Evolutionary conservation across 2,329 filamentous ascomycete species (phyloP), one percentile per base, ranked within the genome.

Genomic region (Exserohilum turcica): DNA sequence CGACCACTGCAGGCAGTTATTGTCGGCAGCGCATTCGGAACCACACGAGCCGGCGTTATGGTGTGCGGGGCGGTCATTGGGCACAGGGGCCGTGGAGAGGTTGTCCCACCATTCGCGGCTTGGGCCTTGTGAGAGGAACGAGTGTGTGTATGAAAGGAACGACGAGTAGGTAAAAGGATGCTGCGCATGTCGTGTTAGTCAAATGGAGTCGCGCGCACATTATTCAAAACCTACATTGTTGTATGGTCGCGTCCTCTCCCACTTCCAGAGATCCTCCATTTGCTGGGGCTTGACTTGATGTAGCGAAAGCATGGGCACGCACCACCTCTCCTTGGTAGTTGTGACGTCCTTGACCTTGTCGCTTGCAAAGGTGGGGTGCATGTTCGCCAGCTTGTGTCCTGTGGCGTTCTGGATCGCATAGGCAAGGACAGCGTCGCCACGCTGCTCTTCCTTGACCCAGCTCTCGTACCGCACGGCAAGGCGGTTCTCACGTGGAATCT

Each of bases 181-280:
- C 71, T 74, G 21, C 4, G 16, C 36, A 16, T 29, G 48, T 60
- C 8, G 24, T 60, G 53, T 61, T 50, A 52, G 31, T 12, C 21
- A 6, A 6, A 10, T 29, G 31, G 12, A 7, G 6, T n/a, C 3
- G 27, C 13, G 28, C 39, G 15, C 3, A 29, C 27, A 31, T 8
- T 7, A 24, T 24, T 9, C 18, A 21, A 15, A 10, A 54, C 66
- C 18, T 63, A 71, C 71, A 37, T 57, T 60, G 33, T 70, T 73
- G 45, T 70, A 70, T 19, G 68, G 70, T 27, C 74, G 61, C 48
- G 66, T 71, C 51, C 74, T 69, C 58, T 76, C 74, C 74, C 78
- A 85, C 50, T 76, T 74, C 76, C 80, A 82, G 35, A 84, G 65
- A 0, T 74, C 71, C 8, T 73, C 66, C 78, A 84, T 81, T 48